Percentiles rank a stretch among this genome's conserved stretches.
Conservation (phyloP, 371 early-diverging fungal species). For the Mucor circinelloides region DNA sequence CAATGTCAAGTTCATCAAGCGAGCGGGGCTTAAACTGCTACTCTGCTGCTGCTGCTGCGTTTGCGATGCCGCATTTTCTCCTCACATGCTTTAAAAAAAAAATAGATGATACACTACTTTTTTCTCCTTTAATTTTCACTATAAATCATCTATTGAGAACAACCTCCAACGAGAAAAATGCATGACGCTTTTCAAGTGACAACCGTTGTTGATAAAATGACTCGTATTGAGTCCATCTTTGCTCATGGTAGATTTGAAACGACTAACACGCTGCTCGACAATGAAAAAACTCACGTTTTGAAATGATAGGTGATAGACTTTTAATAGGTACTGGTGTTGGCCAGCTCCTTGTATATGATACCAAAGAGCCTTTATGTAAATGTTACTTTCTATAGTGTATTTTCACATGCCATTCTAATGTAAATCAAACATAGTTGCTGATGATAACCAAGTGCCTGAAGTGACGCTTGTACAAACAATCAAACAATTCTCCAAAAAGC, state of each 20-base stretch:
- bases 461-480: constrained; percentile 67
- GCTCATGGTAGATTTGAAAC: constrained; percentile 55
- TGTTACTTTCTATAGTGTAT: no score
- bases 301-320: constrained; percentile 66
- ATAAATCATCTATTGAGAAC: background rate
- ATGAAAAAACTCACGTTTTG: no score
- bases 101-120: background rate
- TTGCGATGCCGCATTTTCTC: no score
- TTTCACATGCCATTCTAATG: no score
- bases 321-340: constrained; percentile 75
- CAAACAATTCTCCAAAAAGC: constrained; percentile 70
- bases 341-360: constrained; percentile 70
- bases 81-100: background rate
- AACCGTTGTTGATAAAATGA: constrained; percentile 66
- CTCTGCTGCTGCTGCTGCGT: no score
- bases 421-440: constrained; percentile 37
- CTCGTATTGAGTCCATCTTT: constrained; percentile 66
- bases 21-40: background rate
- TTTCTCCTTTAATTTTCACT: background rate
- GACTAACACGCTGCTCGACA: background rate
- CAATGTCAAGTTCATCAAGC: background rate
- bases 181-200: constrained; percentile 72
- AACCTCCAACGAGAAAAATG: constrained; percentile 30
- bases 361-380: constrained; percentile 65
- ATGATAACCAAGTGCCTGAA: constrained; percentile 51